Base-by-base conservation (phyloP, 805 yeast genomes). In the Grigorovia yakushimaensis region DNA sequence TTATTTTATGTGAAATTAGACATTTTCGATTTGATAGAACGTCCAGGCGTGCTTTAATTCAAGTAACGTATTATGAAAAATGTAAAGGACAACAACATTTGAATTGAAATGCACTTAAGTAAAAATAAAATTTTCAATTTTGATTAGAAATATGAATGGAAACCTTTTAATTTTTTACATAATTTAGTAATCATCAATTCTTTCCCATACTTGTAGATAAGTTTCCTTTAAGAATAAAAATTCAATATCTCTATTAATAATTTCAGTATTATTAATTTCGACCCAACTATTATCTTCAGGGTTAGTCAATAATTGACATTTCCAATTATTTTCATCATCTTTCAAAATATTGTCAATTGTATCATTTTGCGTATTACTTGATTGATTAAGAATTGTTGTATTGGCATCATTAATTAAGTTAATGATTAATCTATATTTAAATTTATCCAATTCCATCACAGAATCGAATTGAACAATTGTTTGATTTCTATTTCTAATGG, bases 171-270 rank as follows among this genome's bases (percentile, higher is more conserved):
- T 39, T 9, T 20, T 20, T 8, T 20, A 20, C n/a, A 15, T 39
- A 21, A 39, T 18, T 22, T 38, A 11, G 24, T 19, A 21, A 21
- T 35, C 19, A 13, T 21, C 13, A n/a, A 47, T 47, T 43, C 60
- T 63, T 51, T 76, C 73, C 89, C 93, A 84, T 10, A 85, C 66
- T 61, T 84, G 91, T 22, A 86, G 64, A 61, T 76, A 79, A 33
- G 78, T 73, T 54, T 82, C 85, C 38, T 73, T 71, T 27, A 84
- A 60, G 56, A 83, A 81, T 47, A 86, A 54, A 39, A 83, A 66
- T 51, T 82, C 88, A 45, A 69, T 69, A 37, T 79, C 80, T 20
- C 75, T 71, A 13, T 60, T 59, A 35, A 64, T 69, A 1, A 77
- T 72, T 11, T 64, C 57, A 44, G 78, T 63, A 55, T 83, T 81